Conservation (phyloP, 805 yeast species). For the Nakazawaea wickerhamii region DNA sequence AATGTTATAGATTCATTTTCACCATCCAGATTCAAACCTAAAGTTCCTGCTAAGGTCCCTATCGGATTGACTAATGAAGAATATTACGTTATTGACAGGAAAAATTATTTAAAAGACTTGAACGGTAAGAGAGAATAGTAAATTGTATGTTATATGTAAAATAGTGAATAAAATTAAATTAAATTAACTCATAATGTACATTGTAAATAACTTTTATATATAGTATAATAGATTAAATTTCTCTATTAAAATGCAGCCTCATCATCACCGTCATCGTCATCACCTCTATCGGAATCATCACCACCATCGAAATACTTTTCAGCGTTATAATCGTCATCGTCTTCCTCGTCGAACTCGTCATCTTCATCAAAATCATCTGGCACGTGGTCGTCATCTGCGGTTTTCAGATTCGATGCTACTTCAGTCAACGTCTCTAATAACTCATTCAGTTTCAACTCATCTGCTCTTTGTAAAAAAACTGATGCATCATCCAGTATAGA, state of each 20-base stretch:
- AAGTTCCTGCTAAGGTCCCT: slow-evolving; percentile 16
- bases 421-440: slow-evolving; percentile 31
- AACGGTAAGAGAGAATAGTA: slow-evolving; percentile 11
- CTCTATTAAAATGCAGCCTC: slow-evolving; percentile 71
- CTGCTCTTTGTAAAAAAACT: slow-evolving; percentile 11
- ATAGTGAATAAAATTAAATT: neutral
- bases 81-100: slow-evolving; percentile 12
- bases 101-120: slow-evolving; percentile 10
- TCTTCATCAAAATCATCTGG: slow-evolving; percentile 49
- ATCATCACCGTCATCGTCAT: slow-evolving; percentile 56
- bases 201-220: slow-evolving; percentile 3
- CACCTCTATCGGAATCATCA: slow-evolving; percentile 50
- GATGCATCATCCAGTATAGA: slow-evolving; percentile 8
- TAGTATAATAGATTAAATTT: neutral
- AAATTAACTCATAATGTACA: neutral
- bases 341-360: slow-evolving; percentile 68
- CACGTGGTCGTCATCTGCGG: slow-evolving; percentile 31
- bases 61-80: slow-evolving; percentile 14
- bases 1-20: neutral
- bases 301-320: slow-evolving; percentile 74
- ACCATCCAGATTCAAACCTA: slow-evolving; percentile 12
- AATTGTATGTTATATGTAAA: neutral
- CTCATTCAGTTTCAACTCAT: slow-evolving; percentile 23
- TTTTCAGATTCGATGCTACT: slow-evolving; percentile 21
- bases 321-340: slow-evolving; percentile 75